These are phyloP conservation scores for Psidium friedrichsthalianum DNA, from an alignment of 345 rosid genomes.

Conservation along the genomic window DNA sequence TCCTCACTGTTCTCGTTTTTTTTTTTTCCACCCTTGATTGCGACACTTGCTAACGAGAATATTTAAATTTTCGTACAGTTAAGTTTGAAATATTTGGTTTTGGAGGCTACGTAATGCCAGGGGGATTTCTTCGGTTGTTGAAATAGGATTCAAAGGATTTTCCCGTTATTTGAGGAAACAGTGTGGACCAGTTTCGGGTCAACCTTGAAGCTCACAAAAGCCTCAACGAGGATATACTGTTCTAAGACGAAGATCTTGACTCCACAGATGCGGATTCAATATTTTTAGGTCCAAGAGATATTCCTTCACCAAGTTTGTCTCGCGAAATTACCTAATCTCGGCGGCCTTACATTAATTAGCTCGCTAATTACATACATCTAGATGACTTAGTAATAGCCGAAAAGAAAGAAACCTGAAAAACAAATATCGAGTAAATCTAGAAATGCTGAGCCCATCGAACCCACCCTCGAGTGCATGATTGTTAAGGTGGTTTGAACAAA, in stretches of 20 bases:
- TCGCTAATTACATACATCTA: neutral
- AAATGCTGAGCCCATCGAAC: neutral
- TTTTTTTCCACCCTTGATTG: neutral
- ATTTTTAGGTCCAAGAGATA: neutral
- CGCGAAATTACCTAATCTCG: neutral
- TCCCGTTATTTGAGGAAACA: neutral
- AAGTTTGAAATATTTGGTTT: neutral
- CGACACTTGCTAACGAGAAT: neutral
- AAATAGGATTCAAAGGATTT: neutral
- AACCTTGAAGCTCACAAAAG: neutral
- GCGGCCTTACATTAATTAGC: neutral
- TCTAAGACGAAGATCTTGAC: neutral
- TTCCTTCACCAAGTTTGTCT: neutral
- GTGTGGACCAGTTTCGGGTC: neutral
- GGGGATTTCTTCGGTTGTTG: neutral
- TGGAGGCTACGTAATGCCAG: neutral
- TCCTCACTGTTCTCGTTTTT: neutral
- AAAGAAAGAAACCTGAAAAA: neutral
- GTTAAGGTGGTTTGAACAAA: neutral
- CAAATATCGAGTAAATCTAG: neutral
- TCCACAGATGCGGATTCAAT: neutral
- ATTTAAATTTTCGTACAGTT: neutral
- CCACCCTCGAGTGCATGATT: neutral
- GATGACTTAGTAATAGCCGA: neutral
- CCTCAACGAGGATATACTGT: neutral